phyloP scores from a whole-genome alignment of 1,284 basidiomycete genomes.

The Flammula alnicola region DNA sequence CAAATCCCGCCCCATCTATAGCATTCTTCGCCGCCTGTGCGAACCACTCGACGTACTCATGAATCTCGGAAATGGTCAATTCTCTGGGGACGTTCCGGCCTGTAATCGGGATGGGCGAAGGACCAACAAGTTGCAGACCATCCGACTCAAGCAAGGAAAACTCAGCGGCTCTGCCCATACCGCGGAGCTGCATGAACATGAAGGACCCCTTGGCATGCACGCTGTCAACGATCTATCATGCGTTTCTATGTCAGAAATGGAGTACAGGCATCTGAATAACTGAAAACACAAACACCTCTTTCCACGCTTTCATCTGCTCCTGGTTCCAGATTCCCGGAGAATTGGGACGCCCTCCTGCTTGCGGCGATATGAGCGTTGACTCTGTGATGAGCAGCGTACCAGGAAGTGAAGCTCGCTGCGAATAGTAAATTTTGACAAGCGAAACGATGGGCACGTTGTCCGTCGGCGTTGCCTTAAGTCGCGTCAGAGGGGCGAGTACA shows the following conservation, averaged over 20 bases:
- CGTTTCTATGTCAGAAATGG: not conserved
- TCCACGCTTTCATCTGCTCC: conserved; percentile 45
- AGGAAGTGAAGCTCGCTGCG: conserved; percentile 37
- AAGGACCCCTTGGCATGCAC: conserved; percentile 46
- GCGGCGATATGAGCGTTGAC: conserved; percentile 37
- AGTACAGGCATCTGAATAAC: not conserved
- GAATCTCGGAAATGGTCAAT: conserved; percentile 23
- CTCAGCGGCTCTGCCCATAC: conserved; percentile 46
- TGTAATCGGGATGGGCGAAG: conserved; percentile 21
- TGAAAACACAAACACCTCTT: conserved; percentile 28
- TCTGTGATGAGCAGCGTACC: conserved; percentile 47
- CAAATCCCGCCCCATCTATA: not conserved
- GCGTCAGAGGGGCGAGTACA: conserved; percentile 28
- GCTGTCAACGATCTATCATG: conserved; percentile 34
- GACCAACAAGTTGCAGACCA: conserved; percentile 16
- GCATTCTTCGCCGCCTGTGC: conserved; percentile 26
- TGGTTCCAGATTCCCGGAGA: conserved; percentile 43
- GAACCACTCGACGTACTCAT: conserved; percentile 23
- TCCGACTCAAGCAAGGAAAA: conserved; percentile 32
- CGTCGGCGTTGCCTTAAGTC: conserved; percentile 19
- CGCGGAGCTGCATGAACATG: conserved; percentile 55
- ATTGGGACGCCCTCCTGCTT: conserved; percentile 33
- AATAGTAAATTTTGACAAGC: conserved; percentile 41
- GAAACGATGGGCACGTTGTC: conserved; percentile 36
- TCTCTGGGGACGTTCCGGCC: conserved; percentile 16